phyloP scores from a whole-genome alignment of 192 early-diverging fungal genomes.

The Rhizophlyctis rosea region DNA sequence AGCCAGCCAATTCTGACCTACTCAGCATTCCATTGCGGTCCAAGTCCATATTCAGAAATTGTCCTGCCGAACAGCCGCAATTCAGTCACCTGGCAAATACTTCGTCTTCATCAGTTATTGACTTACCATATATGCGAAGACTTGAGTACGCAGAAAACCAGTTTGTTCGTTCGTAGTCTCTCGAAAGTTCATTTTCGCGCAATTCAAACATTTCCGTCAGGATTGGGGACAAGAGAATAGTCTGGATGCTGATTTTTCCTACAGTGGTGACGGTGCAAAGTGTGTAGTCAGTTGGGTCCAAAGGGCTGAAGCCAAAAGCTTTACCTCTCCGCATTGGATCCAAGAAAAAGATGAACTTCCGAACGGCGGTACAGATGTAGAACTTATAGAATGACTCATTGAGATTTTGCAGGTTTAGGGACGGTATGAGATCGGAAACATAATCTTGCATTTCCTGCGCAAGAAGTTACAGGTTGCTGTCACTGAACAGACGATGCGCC shows the following conservation, averaged over 20 bases:
- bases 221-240: slow-evolving; percentile 48
- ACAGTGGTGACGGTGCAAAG: background rate
- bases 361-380: slow-evolving; percentile 46
- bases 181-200: slow-evolving; percentile 42
- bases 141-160: slow-evolving; percentile 48
- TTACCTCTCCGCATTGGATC: slow-evolving; percentile 44
- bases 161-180: slow-evolving; percentile 39
- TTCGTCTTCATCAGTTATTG: background rate
- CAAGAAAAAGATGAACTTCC: slow-evolving; percentile 55
- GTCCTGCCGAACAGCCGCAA: slow-evolving; percentile 15
- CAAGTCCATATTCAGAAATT: slow-evolving; percentile 48
- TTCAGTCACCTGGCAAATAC: slow-evolving; percentile 12
- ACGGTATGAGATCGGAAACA: slow-evolving; percentile 47
- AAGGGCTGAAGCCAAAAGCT: background rate
- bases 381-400: slow-evolving; percentile 33
- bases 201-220: slow-evolving; percentile 54
- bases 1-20: slow-evolving; percentile 38
- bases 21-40: slow-evolving; percentile 50
- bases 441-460: slow-evolving; percentile 40
- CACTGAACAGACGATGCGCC: background rate
- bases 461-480: background rate
- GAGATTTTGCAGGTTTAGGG: slow-evolving; percentile 35
- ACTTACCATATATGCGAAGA: slow-evolving; percentile 39
- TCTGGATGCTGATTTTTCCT: slow-evolving; percentile 46
- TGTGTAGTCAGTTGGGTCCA: background rate